Evolutionary conservation across 2,329 filamentous ascomycete species (phyloP).

Genomic region (Aureobasidium sp.): DNA sequence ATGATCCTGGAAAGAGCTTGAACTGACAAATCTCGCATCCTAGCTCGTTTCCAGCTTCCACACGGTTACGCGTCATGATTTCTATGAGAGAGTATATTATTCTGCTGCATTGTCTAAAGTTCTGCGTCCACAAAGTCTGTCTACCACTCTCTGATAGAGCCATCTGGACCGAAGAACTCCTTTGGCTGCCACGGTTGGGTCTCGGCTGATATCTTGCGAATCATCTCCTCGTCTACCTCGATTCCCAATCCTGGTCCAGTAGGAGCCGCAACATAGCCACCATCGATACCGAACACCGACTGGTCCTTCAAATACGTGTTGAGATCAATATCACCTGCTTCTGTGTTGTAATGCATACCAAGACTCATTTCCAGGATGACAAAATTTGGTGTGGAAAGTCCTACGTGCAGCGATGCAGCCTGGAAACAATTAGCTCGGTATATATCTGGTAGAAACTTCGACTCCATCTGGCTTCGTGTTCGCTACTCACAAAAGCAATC

Average conservation of each 20-base stretch:
- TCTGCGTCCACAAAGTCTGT: not conserved
- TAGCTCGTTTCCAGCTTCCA: no score
- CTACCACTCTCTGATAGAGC: constrained; percentile 54
- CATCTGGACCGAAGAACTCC: constrained; percentile 57
- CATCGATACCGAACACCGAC: constrained; percentile 21
- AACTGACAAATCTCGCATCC: no score
- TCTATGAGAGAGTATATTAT: not conserved
- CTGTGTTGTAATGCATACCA: constrained; percentile 68
- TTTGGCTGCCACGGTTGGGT: constrained; percentile 57
- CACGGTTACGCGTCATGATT: no score
- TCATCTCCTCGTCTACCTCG: constrained; percentile 52
- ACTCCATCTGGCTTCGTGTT: not conserved
- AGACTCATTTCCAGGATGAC: constrained; percentile 71
- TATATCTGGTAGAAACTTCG: no score
- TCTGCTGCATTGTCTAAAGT: not conserved
- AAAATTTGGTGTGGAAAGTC: constrained; percentile 53
- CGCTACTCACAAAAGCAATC: constrained; percentile 48
- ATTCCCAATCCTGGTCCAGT: constrained; percentile 25
- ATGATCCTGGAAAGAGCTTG: not conserved
- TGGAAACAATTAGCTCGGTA: not conserved
- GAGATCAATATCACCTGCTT: constrained; percentile 53
- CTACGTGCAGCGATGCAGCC: constrained; percentile 59
- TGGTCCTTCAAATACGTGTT: constrained; percentile 24
- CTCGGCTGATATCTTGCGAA: constrained; percentile 49
- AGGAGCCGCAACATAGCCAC: constrained; percentile 21